These are phyloP conservation scores for Coffea humblotiana DNA, from an alignment of 305 asterid species.

Conservation along the genomic window DNA sequence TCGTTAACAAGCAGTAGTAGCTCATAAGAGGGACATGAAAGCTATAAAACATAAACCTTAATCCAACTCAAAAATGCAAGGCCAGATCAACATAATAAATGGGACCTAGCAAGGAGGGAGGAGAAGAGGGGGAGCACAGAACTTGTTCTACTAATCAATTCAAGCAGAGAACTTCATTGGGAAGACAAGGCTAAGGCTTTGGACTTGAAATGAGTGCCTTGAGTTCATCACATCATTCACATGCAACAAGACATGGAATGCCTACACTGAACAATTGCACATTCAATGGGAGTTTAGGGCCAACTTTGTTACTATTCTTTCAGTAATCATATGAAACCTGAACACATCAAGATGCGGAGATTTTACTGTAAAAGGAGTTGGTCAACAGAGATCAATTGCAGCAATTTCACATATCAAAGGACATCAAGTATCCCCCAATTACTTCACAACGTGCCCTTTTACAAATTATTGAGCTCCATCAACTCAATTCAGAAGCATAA, in stretches of 20 bases:
- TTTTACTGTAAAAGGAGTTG: background rate
- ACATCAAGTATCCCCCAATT: background rate
- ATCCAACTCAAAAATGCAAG: background rate
- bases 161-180: background rate
- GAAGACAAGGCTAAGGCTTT: background rate
- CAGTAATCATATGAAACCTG: background rate
- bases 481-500: background rate
- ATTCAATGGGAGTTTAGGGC: background rate
- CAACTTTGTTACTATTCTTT: background rate
- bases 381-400: background rate
- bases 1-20: background rate
- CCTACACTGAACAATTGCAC: too few relatives aligned
- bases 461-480: background rate
- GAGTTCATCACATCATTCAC: background rate
- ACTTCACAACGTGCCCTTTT: background rate
- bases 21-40: background rate
- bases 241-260: background rate
- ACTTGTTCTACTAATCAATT: background rate
- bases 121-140: background rate
- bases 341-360: background rate
- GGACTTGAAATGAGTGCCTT: background rate
- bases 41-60: background rate
- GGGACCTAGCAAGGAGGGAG: background rate
- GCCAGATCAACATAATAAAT: background rate
- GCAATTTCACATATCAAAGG: background rate